Conservation (phyloP, 345 rosid species). For the Hevea brasiliensis region DNA sequence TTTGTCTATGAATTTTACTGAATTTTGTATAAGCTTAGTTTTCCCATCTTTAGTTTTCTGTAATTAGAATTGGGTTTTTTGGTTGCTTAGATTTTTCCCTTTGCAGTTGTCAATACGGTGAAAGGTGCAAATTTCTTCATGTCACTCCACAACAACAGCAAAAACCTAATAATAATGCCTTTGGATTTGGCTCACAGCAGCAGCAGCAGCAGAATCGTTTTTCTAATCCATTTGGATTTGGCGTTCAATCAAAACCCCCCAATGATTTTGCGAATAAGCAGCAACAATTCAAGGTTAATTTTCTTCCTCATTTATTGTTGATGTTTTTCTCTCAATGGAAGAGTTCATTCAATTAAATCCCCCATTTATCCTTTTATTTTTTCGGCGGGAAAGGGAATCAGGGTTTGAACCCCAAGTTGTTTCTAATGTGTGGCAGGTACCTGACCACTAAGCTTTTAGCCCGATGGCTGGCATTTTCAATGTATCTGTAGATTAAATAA, state of each 20-base stretch:
- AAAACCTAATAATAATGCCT: constrained; percentile 18
- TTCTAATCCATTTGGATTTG: constrained; percentile 55
- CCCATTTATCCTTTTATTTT: background rate
- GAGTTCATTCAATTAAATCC: background rate
- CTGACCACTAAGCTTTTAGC: background rate
- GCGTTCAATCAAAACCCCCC: constrained; percentile 40
- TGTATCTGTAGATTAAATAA: background rate
- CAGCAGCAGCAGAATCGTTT: constrained; percentile 19
- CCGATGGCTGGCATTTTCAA: background rate
- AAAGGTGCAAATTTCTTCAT: constrained; percentile 69
- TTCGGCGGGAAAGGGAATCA: background rate
- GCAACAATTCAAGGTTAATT: constrained; percentile 63
- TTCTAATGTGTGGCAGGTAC: background rate
- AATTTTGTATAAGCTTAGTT: background rate
- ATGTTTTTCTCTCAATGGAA: no score
- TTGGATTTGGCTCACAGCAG: constrained; percentile 25
- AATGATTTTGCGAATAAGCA: constrained; percentile 35
- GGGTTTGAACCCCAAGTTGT: background rate
- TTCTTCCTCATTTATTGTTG: background rate
- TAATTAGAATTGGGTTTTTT: background rate
- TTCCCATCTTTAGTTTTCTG: background rate
- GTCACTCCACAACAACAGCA: constrained; percentile 51
- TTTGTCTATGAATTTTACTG: background rate
- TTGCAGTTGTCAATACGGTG: constrained; percentile 83
- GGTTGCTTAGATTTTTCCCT: constrained; percentile 4